Evolutionary conservation across 2,329 filamentous ascomycete species (phyloP).

Genomic region (Aspergillus sp.): DNA sequence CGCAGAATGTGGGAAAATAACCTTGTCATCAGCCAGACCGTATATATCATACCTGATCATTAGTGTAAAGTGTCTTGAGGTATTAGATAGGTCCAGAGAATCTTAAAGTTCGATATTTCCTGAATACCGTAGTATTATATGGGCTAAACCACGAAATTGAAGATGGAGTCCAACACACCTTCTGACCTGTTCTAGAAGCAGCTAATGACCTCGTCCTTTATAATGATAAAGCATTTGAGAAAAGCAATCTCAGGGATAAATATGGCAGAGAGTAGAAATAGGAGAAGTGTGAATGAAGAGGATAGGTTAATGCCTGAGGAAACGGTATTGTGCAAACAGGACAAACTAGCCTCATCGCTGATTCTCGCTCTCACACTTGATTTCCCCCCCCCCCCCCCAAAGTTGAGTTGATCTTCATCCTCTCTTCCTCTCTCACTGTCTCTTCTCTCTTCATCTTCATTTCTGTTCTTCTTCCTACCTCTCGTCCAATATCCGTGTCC

Average conservation of each 20-base stretch:
- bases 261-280: not conserved
- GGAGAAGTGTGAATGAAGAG: not conserved
- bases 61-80: too few relatives aligned
- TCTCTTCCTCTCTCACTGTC: slow-evolving; percentile 5
- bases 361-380: not conserved
- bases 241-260: not conserved
- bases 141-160: too few relatives aligned
- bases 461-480: slow-evolving; percentile 11
- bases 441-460: slow-evolving; percentile 5
- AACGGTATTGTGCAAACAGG: slow-evolving; percentile 3
- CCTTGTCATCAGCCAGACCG: too few relatives aligned
- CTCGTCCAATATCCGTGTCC: slow-evolving; percentile 7
- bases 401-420: slow-evolving; percentile 2
- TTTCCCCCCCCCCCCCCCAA: not conserved
- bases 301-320: slow-evolving; percentile 9
- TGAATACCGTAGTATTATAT: too few relatives aligned
- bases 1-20: too few relatives aligned
- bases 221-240: too few relatives aligned
- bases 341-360: slow-evolving; percentile 11
- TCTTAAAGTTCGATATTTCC: too few relatives aligned
- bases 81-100: too few relatives aligned
- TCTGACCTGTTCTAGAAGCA: not conserved
- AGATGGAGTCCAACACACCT: too few relatives aligned
- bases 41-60: too few relatives aligned
- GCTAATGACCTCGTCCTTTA: not conserved